phyloP scores from a whole-genome alignment of 257 asterid species.

The Scutellaria baicalensis region DNA sequence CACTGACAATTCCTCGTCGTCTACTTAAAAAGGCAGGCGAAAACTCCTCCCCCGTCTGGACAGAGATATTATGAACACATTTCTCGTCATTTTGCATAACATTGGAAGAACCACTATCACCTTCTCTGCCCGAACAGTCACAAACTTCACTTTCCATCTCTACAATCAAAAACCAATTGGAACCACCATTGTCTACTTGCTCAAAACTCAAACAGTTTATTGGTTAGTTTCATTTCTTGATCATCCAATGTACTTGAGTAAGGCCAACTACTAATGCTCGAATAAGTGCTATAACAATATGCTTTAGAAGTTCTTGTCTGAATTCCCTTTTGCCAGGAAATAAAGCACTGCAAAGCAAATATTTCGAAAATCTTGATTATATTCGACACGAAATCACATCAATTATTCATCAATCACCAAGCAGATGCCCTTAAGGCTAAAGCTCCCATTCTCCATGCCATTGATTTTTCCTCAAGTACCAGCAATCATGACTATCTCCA shows the following conservation, averaged over 20 bases:
- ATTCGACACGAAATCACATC: neutral
- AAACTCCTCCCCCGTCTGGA: slow-evolving; percentile 85
- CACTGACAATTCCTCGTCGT: slow-evolving; percentile 23
- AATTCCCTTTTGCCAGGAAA: neutral
- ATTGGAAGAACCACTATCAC: slow-evolving; percentile 12
- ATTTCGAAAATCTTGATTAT: neutral
- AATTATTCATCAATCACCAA: slow-evolving; percentile 6
- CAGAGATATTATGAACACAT: slow-evolving; percentile 40
- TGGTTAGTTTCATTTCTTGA: slow-evolving; percentile 3
- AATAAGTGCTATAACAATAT: neutral
- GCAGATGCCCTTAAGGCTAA: neutral
- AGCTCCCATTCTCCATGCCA: neutral
- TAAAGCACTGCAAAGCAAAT: neutral
- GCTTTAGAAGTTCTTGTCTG: neutral
- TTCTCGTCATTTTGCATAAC: slow-evolving; percentile 24
- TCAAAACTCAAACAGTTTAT: neutral
- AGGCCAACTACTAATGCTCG: slow-evolving; percentile 9
- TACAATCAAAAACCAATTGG: slow-evolving; percentile 17
- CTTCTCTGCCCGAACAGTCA: slow-evolving; percentile 26
- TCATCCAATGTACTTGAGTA: neutral
- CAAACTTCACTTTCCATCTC: slow-evolving; percentile 44
- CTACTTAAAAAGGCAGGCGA: slow-evolving; percentile 58
- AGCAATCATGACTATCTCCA: slow-evolving; percentile 8
- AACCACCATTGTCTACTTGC: slow-evolving; percentile 9
- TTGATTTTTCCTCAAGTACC: neutral